phyloP scores from a whole-genome alignment of 2,329 filamentous ascomycete genomes.

The Magnaporthiopsis rhizophila region DNA sequence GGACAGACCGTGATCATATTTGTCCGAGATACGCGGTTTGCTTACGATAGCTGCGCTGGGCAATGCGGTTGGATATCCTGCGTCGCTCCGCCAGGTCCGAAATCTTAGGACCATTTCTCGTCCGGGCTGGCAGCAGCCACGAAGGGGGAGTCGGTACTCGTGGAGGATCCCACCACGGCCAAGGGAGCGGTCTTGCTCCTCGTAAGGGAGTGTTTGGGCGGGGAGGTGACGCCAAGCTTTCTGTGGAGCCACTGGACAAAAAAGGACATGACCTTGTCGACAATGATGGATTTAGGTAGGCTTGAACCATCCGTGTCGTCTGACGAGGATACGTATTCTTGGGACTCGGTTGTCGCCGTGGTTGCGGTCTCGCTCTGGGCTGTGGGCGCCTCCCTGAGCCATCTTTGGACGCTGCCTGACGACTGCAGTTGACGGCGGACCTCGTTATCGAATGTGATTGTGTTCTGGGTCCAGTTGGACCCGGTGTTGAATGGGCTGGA shows the following conservation, averaged over 20 bases:
- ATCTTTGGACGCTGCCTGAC: background rate
- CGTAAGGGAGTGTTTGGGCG: too few relatives aligned
- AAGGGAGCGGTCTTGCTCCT: too few relatives aligned
- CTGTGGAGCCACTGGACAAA: background rate
- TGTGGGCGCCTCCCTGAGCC: too few relatives aligned
- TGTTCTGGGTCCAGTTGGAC: background rate
- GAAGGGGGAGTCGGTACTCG: too few relatives aligned
- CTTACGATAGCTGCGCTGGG: background rate
- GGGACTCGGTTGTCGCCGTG: background rate
- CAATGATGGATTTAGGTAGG: background rate
- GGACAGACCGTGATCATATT: background rate
- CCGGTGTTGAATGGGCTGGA: background rate
- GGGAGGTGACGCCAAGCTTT: background rate
- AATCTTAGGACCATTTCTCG: background rate
- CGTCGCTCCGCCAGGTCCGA: background rate
- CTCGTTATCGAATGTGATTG: background rate
- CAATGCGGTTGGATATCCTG: background rate
- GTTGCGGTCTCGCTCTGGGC: background rate
- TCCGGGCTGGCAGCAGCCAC: background rate
- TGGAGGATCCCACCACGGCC: too few relatives aligned
- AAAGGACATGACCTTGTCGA: constrained; percentile 1
- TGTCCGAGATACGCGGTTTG: background rate
- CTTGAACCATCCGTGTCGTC: background rate
- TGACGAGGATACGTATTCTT: background rate
- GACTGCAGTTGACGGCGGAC: too few relatives aligned